Percentiles rank a stretch among this genome's conserved stretches.
These are phyloP conservation scores for Acanthamoeba castellanii DNA, from an alignment of 208 protist species.

Conservation along the genomic window DNA sequence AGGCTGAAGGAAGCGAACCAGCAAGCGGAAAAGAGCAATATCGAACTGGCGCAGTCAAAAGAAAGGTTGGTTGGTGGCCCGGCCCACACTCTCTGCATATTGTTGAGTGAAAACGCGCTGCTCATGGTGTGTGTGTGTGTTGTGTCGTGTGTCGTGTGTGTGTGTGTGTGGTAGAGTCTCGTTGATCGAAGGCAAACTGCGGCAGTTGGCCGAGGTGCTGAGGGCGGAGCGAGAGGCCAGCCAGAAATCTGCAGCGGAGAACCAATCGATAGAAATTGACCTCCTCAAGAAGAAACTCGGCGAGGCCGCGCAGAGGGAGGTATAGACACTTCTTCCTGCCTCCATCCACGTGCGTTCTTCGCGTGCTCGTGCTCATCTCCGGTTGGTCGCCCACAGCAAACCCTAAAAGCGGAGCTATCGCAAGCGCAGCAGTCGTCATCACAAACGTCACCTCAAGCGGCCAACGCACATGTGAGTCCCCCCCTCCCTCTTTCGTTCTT, in stretches of 20 bases:
- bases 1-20: constrained; percentile 41
- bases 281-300: background rate
- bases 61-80: background rate
- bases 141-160: too few species aligned
- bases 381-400: background rate
- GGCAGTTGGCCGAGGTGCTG: background rate
- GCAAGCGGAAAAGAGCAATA: background rate
- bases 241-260: background rate
- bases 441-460: background rate
- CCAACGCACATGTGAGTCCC: background rate
- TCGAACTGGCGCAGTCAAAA: constrained; percentile 1
- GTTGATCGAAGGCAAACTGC: background rate
- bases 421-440: background rate
- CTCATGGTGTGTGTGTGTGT: background rate
- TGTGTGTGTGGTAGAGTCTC: background rate
- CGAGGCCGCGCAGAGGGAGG: background rate
- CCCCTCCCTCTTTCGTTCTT: background rate
- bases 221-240: constrained; percentile 12
- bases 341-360: background rate
- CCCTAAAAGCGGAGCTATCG: background rate
- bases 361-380: background rate
- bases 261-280: background rate
- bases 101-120: background rate
- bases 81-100: background rate
- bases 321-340: background rate